Evolutionary conservation across 176 grass and related monocot species (phyloP).

Genomic region (Saccharum spontaneum): DNA sequence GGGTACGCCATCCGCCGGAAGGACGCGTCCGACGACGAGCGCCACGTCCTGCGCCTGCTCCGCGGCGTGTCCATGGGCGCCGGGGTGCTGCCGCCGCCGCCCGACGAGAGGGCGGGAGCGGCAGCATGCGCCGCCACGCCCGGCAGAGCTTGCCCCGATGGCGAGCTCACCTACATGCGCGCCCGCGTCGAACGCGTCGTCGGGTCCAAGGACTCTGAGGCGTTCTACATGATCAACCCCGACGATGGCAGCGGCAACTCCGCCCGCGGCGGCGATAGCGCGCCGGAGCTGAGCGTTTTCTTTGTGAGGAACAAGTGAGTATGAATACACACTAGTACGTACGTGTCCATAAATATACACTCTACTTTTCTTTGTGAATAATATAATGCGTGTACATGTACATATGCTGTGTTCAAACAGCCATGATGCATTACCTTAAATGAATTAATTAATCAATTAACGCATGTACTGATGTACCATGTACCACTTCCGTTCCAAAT

Average conservation of each 20-base stretch:
- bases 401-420: not conserved
- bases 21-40: constrained; percentile 70
- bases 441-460: no score
- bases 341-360: not conserved
- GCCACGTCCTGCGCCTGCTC: constrained; percentile 70
- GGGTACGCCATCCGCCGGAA: constrained; percentile 86
- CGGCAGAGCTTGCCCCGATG: constrained; percentile 40
- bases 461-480: no score
- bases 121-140: not conserved
- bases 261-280: constrained; percentile 21
- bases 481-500: no score
- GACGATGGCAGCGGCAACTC: constrained; percentile 32
- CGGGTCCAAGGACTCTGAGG: constrained; percentile 87
- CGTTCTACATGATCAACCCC: constrained; percentile 93
- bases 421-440: not conserved
- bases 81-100: constrained; percentile 67
- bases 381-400: not conserved
- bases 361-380: not conserved
- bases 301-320: constrained; percentile 82
- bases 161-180: constrained; percentile 91
- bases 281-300: constrained; percentile 79
- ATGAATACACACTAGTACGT: not conserved
- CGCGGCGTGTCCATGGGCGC: constrained; percentile 91
- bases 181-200: constrained; percentile 86
- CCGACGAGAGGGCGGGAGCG: constrained; percentile 29